Base-by-base conservation (phyloP, 192 early-diverging fungal genomes). In the Linnemannia zychae region DNA sequence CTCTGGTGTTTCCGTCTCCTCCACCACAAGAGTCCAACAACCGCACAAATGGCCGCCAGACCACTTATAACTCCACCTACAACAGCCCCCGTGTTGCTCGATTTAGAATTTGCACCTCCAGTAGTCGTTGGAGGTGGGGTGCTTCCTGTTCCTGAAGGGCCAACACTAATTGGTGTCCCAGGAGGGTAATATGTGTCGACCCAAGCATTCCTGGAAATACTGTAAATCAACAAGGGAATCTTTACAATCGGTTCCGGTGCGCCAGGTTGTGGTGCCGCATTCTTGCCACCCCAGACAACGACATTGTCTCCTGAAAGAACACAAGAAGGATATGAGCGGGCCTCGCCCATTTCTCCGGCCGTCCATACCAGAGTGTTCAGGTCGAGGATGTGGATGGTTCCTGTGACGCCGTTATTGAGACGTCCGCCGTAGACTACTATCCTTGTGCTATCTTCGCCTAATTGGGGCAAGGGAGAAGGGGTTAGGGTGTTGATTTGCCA, bases 261-360 rank as follows among this genome's bases (percentile, higher is more conserved):
- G 40, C 40, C 40, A 9, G 40, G 9, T 44, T 44, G 40, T 44
- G 40, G 3, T 2, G 17, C 20, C 0, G 16, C 67, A 16, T 20
- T 67, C 16, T 38, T 4, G 7, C 82, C 82, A n/a, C 82, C 82
- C 82, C 82, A 84, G 67, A 75, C 48, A 5, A 84, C 31, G 22
- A 84, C 53, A 31, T 78, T 76, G 33, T 84, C 72, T n/a, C 82
- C 82, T 28, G 72, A 76, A 28, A 84, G 34, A 2, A 67, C 70
- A 40, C 82, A 84, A 7, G 53, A 37, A 18, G 76, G 22, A 24
- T 84, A 84, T 15, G 40, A n/a, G 17, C 82, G 72, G 16, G 57
- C 18, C 4, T 49, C 31, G 24, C 82, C 76, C 28, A 72, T 0
- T 16, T 37, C 28, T 2, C 82, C 82, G 20, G 36, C 3, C 6